Evolutionary conservation across 768 basidiomycete species (phyloP), one percentile per base, ranked within the genome.

Genomic region (Lactarius evosmus): DNA sequence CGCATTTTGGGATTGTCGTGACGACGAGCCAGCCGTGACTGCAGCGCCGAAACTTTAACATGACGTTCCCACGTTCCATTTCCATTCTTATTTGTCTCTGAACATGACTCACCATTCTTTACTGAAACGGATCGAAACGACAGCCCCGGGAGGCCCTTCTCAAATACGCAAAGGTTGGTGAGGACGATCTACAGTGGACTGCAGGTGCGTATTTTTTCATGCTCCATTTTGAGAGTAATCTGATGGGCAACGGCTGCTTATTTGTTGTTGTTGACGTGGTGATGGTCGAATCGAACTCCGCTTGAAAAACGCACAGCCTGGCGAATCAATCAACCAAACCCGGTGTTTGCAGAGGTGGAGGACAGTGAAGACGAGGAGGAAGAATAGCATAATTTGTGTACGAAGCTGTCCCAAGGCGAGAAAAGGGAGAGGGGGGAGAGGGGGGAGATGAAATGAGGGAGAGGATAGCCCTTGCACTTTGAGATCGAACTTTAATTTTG

Each of bases 131-230:
- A 7, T 72, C 70, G 27, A 22, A 46, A 46, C 19, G 44, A 49
- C 77, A 98, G 96, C 97, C 97, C 49, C 89, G 97, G 66, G 95
- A 97, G 77, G 97, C 97, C 4, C 78, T 99, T 61, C 89, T 98
- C 81, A 93, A 87, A 76, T 98, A 95, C 70, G 97, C 97, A 36
- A 77, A 88, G 19, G 73, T 76, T 62, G 87, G 87, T 66, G 88
- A 91, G 50, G 77, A 82, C 65, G 88, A 96, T 73, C 93, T 90
- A 58, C 83, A 85, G 70, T 94, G 89, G 88, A 92, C 93, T 52
- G 76, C 75, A 78, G 94, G 93, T 94, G 73, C 78, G 89, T 79
- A 57, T 56, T 9, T 12, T 52, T 55, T 49, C 61, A n/a, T 46
- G 36, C 52, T 54, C 60, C 52, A 46, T n/a, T 34, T 2, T 44